Evolutionary conservation across 106 monocot species (phyloP).

Genomic region (Dactylorhiza incarnata): DNA sequence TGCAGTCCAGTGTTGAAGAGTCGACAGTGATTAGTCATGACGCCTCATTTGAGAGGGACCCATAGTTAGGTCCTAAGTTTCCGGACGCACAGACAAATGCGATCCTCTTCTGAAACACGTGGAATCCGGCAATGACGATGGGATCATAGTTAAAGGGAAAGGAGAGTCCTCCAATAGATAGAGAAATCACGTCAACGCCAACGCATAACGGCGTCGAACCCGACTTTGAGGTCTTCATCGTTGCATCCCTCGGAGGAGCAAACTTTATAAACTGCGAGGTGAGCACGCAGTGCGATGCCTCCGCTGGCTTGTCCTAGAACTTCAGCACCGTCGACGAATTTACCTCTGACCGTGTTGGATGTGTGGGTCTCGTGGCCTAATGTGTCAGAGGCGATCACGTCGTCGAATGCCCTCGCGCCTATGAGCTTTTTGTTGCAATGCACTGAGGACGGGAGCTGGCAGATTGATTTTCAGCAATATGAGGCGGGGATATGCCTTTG

Average conservation of each 20-base stretch:
- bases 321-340: constrained; percentile 18
- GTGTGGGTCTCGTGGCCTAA: constrained; percentile 46
- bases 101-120: constrained; percentile 32
- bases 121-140: constrained; percentile 28
- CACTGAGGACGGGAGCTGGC: background rate
- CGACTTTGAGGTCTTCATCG: constrained; percentile 16
- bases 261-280: constrained; percentile 45
- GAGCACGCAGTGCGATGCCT: constrained; percentile 37
- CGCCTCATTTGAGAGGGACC: constrained; percentile 27
- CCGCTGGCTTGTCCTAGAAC: constrained; percentile 24
- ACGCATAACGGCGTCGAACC: constrained; percentile 25
- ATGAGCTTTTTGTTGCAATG: constrained; percentile 34
- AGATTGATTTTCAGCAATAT: constrained; percentile 25
- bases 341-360: constrained; percentile 34
- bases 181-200: constrained; percentile 35
- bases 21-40: constrained; percentile 43
- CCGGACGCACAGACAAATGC: constrained; percentile 39
- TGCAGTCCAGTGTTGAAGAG: constrained; percentile 29
- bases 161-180: constrained; percentile 24
- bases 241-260: constrained; percentile 12
- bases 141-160: constrained; percentile 12
- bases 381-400: constrained; percentile 1
- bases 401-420: constrained; percentile 12
- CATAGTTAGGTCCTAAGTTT: constrained; percentile 20
- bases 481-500: constrained; percentile 21